Base-by-base conservation (phyloP, 208 protist species). In the Acanthamoeba royreba region DNA sequence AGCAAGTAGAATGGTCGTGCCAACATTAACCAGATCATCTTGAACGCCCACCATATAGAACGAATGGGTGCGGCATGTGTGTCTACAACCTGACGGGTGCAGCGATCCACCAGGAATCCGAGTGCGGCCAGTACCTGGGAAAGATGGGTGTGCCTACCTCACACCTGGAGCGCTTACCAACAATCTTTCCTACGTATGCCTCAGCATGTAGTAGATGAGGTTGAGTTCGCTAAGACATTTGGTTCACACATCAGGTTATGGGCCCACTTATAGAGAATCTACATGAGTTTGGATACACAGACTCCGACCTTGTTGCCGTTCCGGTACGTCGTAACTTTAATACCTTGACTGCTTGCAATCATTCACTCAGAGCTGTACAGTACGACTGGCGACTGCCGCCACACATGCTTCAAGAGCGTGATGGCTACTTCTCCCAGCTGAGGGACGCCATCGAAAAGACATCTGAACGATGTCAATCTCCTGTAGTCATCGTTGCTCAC, bases 141-240 rank as follows among this genome's bases (percentile, higher is more conserved):
- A 61, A 31, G 47, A 87, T 28, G 77, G 77, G 13, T 87, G 77
- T 38, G 42, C 77, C 28, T 87, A 87, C 31, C 77, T 87, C 13
- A 58, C 15, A 22, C 46, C 42, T 7, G 77, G 77, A 28, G 28
- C 47, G 13, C 77, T 87, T 38, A 61, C 77, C 47, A 49, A 58
- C 79, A 77, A 93, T 25, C 46, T 87, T 38, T 87, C 89, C 49
- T 93, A 93, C 19, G 89, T 93, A 42, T 22, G 86, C 33, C n/a
- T n/a, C n/a, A n/a, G n/a, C n/a, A n/a, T n/a, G n/a, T n/a, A n/a
- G n/a, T n/a, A n/a, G n/a, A n/a, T n/a, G n/a, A 69, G 19, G 19
- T 11, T 35, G 11, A 13, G 0, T 11, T 11, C 17, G 9, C 28
- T 11, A 69, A 5, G 17, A 40, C 72, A 49, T 25, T 8, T 15